A percentile compares a stretch with the other conserved stretches of the same genome.
phyloP scores from a whole-genome alignment of 768 basidiomycete species.

The Lactarius quietus region DNA sequence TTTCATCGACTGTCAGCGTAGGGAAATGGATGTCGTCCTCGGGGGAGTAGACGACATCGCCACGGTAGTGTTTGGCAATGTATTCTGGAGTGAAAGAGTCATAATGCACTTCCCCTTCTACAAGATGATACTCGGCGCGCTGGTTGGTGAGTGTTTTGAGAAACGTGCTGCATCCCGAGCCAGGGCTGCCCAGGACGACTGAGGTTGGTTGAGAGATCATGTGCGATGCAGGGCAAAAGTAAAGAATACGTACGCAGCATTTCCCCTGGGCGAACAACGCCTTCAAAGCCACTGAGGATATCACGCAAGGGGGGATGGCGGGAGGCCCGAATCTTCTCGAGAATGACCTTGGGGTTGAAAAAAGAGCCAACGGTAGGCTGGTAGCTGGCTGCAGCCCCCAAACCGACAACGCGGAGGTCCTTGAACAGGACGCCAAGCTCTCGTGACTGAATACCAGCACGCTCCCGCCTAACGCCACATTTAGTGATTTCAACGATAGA shows the following conservation, averaged over 20 bases:
- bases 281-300: conserved; percentile 52
- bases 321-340: conserved; percentile 41
- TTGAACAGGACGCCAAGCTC: conserved; percentile 61
- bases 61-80: conserved; percentile 62
- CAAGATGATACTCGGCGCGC: conserved; percentile 58
- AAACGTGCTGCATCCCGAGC: conserved; percentile 81
- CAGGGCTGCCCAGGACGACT: conserved; percentile 86
- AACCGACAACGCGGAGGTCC: conserved; percentile 55
- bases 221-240: neutral
- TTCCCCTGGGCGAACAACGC: conserved; percentile 57
- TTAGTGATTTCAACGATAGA: neutral
- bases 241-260: conserved; percentile 56
- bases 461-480: conserved; percentile 38
- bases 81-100: conserved; percentile 68
- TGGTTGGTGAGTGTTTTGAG: conserved; percentile 80
- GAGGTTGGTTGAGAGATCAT: neutral
- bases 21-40: conserved; percentile 88
- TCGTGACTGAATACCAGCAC: conserved; percentile 48
- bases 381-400: conserved; percentile 52
- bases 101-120: conserved; percentile 71
- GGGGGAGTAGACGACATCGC: conserved; percentile 77
- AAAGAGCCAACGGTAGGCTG: conserved; percentile 61
- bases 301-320: conserved; percentile 60
- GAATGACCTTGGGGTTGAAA: conserved; percentile 49
- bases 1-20: conserved; percentile 75